Conservation (phyloP, 2,329 filamentous ascomycete genomes). For the Aspergillus texensis region DNA sequence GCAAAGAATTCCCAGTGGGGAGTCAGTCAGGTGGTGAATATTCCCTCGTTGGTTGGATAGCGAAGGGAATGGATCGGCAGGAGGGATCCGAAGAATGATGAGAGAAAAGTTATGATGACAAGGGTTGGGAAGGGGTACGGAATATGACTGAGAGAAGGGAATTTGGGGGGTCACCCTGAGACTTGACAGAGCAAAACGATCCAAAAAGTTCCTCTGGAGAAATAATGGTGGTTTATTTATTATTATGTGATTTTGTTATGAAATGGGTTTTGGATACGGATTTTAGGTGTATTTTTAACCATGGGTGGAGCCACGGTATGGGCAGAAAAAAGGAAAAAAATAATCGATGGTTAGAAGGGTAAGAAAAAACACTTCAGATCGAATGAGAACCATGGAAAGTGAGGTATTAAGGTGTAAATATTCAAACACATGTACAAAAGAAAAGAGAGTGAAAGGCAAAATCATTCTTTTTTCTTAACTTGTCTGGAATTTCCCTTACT, state of each 20-base stretch:
- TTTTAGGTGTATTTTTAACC: conserved; percentile 8
- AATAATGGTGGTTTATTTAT: conserved; percentile 3
- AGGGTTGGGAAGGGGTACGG: conserved; percentile 3
- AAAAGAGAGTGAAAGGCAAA: background rate
- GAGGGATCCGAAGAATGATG: conserved; percentile 36
- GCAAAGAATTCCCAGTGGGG: conserved; percentile 6
- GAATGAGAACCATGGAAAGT: background rate
- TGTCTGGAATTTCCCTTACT: background rate
- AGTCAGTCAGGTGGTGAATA: conserved; percentile 3
- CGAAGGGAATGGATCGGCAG: conserved; percentile 41
- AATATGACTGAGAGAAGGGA: background rate
- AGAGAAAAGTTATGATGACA: conserved; percentile 10
- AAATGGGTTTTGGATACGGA: conserved; percentile 5
- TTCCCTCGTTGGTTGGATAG: conserved; percentile 9
- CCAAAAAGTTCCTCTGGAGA: background rate
- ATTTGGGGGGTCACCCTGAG: background rate
- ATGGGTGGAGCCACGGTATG: conserved; percentile 3
- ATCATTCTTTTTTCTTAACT: background rate
- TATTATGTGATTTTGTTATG: conserved; percentile 8
- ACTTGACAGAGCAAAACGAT: conserved; percentile 17
- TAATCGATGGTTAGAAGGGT: background rate
- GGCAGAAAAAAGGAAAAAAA: background rate
- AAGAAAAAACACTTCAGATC: background rate
- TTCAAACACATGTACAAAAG: background rate
- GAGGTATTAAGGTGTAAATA: background rate